Base-by-base conservation (phyloP, 495 filamentous ascomycete genomes). In the Neurospora sp. region DNA sequence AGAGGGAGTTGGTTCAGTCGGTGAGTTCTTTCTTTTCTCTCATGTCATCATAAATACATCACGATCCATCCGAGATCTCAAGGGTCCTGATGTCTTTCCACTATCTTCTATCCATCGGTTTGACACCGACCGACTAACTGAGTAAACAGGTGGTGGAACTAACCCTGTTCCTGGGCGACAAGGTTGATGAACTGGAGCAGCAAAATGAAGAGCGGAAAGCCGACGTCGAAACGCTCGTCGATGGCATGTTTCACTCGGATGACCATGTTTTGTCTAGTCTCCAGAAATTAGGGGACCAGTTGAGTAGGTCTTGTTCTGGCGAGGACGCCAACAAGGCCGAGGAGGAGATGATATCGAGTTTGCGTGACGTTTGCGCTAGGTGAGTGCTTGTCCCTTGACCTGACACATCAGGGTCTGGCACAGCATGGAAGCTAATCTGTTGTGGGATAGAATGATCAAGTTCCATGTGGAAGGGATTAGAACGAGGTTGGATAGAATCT, bases 181-280 rank as follows among this genome's bases (percentile, higher is more conserved):
- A 80, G 42, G 75, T 82, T 22, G 70, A 77, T 35, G 84, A 85
- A 68, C 74, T 85, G 1, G 84, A 85, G 72, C 77, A 81, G 68
- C 81, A 81, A 38, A 71, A 18, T 42, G 78, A 75, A 7, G 74
- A 68, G 18, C 68, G 77, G 38, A 73, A 77, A 70, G 46, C 71
- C 18, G 41, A 71, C 41, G 70, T 81, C 74, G 71, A 82, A 71
- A 74, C 82, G 71, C 82, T 79, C 2, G 78, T 83, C 4, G 81
- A 83, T 42, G 74, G 74, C 1, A 73, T 85, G 44, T 73, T 85
- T 4, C 79, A 70, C 41, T 80, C 83, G 20, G 84, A 86, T 71
- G 84, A 86, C 76, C 85, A 83, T 73, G 78, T 86, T 27, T 74
- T 86, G 4, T 74, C 79, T 38, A 85, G 84, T 71, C 79, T 86